Percentiles rank a stretch among this genome's conserved stretches.
phyloP scores from a whole-genome alignment of 208 protist species.

The Leishmania martiniquensis region DNA sequence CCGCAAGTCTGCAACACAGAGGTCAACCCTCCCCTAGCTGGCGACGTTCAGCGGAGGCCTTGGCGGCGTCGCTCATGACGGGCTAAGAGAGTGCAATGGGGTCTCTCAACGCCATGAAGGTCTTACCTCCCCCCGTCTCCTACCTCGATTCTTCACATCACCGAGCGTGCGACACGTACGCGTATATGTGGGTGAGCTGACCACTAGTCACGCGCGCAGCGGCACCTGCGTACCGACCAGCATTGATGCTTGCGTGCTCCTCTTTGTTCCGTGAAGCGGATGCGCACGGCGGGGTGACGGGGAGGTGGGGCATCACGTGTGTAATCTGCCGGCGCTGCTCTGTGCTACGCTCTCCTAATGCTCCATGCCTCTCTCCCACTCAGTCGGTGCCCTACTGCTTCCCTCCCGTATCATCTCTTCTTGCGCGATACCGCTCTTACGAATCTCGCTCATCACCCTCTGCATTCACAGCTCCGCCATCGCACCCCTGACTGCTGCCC shows the following conservation, averaged over 20 bases:
- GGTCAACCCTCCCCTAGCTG: not conserved
- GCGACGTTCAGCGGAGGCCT: not conserved
- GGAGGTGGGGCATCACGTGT: not conserved
- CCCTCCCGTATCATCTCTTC: not conserved
- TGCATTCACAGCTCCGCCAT: not conserved
- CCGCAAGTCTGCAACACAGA: not conserved
- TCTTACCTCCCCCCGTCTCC: not conserved
- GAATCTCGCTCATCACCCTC: not conserved
- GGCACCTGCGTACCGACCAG: not conserved
- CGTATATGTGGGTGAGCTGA: not conserved
- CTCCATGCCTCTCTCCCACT: not conserved
- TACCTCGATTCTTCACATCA: not conserved
- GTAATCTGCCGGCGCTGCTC: not conserved
- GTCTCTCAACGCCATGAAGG: not conserved
- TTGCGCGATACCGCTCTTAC: not conserved
- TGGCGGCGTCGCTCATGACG: not conserved
- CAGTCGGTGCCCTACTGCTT: not conserved
- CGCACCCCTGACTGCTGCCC: not conserved
- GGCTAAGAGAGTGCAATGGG: not conserved
- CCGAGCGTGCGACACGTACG: not conserved
- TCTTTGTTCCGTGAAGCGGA: not conserved
- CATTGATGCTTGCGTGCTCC: not conserved
- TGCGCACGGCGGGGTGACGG: not conserved
- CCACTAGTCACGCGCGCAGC: not conserved
- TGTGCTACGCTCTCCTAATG: too few species aligned